phyloP scores from a whole-genome alignment of 441 rosid genomes.

The Codiaeum variegatum region DNA sequence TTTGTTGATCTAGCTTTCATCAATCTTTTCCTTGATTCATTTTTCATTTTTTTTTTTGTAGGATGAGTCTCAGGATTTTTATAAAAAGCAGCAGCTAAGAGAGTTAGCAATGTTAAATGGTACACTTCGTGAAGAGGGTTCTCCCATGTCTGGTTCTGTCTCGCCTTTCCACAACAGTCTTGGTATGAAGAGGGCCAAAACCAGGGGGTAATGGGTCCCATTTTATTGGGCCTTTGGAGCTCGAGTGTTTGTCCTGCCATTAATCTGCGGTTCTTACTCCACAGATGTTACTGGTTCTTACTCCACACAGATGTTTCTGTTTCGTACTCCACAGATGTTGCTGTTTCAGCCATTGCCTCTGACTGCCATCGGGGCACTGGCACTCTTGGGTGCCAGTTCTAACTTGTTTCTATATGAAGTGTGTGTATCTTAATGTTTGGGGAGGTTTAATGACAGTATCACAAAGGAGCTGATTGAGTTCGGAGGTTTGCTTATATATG shows the following conservation, averaged over 20 bases:
- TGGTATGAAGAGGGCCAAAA: slow-evolving; percentile 97
- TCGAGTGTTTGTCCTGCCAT: slow-evolving; percentile 34
- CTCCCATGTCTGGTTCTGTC: slow-evolving; percentile 90
- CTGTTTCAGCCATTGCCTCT: slow-evolving; percentile 38
- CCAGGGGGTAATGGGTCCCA: slow-evolving; percentile 50
- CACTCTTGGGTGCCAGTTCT: slow-evolving; percentile 40
- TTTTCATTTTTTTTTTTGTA: slow-evolving; percentile 15
- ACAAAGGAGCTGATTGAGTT: slow-evolving; percentile 19
- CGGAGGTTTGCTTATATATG: slow-evolving; percentile 27
- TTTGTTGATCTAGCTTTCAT: neutral
- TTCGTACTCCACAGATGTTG: slow-evolving; percentile 30
- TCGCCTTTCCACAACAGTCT: slow-evolving; percentile 93
- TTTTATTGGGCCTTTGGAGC: slow-evolving; percentile 31
- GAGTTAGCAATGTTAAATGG: slow-evolving; percentile 95
- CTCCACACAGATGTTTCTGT: no score
- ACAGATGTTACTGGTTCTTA: slow-evolving; percentile 31
- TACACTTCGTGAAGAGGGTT: slow-evolving; percentile 87
- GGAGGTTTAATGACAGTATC: slow-evolving; percentile 30
- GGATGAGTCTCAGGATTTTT: slow-evolving; percentile 95
- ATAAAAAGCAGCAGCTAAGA: slow-evolving; percentile 92
- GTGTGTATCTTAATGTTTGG: slow-evolving; percentile 34
- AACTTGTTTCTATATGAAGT: slow-evolving; percentile 41
- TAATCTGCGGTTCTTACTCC: slow-evolving; percentile 34
- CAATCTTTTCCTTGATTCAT: neutral
- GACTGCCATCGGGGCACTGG: slow-evolving; percentile 48